Evolutionary conservation across 306 rosid genomes (phyloP).

Genomic region (Vigna reflexopilosa): DNA sequence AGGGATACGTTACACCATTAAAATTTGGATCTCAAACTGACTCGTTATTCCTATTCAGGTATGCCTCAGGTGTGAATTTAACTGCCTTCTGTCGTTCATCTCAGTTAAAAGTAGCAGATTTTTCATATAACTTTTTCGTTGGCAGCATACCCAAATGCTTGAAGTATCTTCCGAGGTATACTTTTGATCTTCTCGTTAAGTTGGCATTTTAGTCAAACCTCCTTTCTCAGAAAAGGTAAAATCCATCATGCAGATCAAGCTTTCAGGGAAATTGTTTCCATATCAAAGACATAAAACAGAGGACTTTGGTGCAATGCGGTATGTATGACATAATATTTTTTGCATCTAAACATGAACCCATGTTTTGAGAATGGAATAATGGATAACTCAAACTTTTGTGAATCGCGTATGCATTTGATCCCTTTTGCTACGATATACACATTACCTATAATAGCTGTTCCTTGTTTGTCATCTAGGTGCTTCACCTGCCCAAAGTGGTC

Average conservation of each 20-base stretch:
- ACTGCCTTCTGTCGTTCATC: constrained; percentile 78
- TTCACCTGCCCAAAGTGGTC: constrained; percentile 59
- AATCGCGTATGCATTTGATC: constrained; percentile 5
- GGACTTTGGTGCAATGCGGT: constrained; percentile 78
- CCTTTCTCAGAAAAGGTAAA: constrained; percentile 29
- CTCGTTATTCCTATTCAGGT: constrained; percentile 60
- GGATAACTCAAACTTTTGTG: constrained; percentile 13
- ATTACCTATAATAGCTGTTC: not conserved
- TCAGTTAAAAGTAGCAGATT: constrained; percentile 77
- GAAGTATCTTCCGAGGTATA: constrained; percentile 80
- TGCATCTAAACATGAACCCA: constrained; percentile 14
- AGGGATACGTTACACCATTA: constrained; percentile 3
- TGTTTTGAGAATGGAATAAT: not conserved
- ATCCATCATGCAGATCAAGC: constrained; percentile 65
- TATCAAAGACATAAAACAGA: constrained; percentile 64
- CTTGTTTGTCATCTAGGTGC: constrained; percentile 48
- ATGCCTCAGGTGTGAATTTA: constrained; percentile 57
- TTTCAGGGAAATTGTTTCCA: constrained; percentile 96
- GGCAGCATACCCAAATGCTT: constrained; percentile 95
- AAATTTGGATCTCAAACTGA: constrained; percentile 39
- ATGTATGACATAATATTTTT: constrained; percentile 37
- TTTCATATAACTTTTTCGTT: constrained; percentile 89
- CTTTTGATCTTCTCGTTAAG: constrained; percentile 36
- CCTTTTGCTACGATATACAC: not conserved
- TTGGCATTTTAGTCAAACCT: constrained; percentile 34